Conservation (phyloP, 352 stramenopile genomes). For the Peronospora destructor region DNA sequence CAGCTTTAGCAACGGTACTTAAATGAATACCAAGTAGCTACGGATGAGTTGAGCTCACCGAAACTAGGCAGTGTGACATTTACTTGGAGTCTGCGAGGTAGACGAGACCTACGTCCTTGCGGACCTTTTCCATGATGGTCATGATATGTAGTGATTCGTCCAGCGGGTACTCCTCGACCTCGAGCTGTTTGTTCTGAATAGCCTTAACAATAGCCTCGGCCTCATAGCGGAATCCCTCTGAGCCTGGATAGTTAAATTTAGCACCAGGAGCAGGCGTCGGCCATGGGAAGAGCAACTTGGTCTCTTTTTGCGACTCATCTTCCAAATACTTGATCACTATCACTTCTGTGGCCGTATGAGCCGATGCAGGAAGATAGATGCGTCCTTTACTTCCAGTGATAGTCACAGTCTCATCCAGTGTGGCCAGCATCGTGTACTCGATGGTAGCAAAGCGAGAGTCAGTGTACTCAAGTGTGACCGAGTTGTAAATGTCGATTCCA, state of each 20-base stretch:
- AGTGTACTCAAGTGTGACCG: constrained; percentile 56
- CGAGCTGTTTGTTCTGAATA: constrained; percentile 40
- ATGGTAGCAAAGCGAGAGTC: constrained; percentile 47
- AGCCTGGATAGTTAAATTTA: constrained; percentile 15
- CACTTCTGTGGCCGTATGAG: constrained; percentile 54
- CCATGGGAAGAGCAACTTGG: constrained; percentile 39
- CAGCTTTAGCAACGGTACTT: no score
- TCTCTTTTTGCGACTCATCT: constrained; percentile 24
- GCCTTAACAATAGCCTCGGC: constrained; percentile 53
- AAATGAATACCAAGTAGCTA: no score
- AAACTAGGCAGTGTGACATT: no score
- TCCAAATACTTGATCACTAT: constrained; percentile 32
- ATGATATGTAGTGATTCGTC: constrained; percentile 53
- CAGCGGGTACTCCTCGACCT: constrained; percentile 43
- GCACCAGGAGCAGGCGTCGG: constrained; percentile 17
- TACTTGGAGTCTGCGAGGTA: constrained; percentile 22
- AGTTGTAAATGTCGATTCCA: constrained; percentile 55
- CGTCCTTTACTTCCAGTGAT: constrained; percentile 70
- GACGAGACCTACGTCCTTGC: constrained; percentile 43
- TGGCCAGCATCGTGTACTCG: constrained; percentile 58
- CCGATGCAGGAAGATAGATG: constrained; percentile 53
- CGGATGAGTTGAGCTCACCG: no score
- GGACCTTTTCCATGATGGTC: constrained; percentile 58
- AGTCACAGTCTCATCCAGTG: constrained; percentile 58
- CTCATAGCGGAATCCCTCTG: constrained; percentile 73